Conservation (phyloP, 2,329 filamentous ascomycete genomes). For the Monilinia laxa region DNA sequence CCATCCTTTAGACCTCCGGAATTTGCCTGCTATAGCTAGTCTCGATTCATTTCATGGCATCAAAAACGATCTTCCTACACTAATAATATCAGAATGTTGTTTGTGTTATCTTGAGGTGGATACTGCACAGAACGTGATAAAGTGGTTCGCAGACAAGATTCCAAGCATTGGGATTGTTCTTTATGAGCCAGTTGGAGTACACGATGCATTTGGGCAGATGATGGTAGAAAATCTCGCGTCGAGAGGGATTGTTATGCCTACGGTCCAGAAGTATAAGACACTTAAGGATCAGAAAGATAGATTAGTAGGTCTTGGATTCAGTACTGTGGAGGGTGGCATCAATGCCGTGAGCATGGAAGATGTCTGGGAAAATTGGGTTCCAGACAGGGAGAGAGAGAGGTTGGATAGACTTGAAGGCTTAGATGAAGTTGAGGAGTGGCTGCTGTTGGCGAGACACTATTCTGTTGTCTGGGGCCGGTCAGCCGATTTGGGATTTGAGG, state of each 20-base stretch:
- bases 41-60: slow-evolving; percentile 45
- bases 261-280: slow-evolving; percentile 69
- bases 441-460: slow-evolving; percentile 83
- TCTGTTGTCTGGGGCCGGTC: slow-evolving; percentile 85
- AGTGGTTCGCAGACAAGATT: slow-evolving; percentile 59
- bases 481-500: slow-evolving; percentile 15
- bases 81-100: slow-evolving; percentile 93
- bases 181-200: slow-evolving; percentile 84
- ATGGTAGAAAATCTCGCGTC: slow-evolving; percentile 89
- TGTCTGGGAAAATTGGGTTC: slow-evolving; percentile 79
- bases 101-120: slow-evolving; percentile 77
- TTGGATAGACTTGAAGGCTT: slow-evolving; percentile 80
- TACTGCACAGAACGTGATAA: slow-evolving; percentile 63
- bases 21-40: slow-evolving; percentile 30
- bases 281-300: slow-evolving; percentile 67
- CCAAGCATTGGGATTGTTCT: slow-evolving; percentile 60
- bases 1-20: slow-evolving; percentile 45
- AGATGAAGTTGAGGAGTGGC: slow-evolving; percentile 95
- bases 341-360: slow-evolving; percentile 60
- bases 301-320: slow-evolving; percentile 65
- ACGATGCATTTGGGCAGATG: slow-evolving; percentile 83
- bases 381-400: slow-evolving; percentile 68
- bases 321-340: slow-evolving; percentile 44
- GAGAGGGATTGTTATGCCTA: slow-evolving; percentile 81
- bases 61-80: slow-evolving; percentile 65